These are phyloP conservation scores for Pichia sp. DNA, from an alignment of 1,139 yeast species.

Conservation along the genomic window DNA sequence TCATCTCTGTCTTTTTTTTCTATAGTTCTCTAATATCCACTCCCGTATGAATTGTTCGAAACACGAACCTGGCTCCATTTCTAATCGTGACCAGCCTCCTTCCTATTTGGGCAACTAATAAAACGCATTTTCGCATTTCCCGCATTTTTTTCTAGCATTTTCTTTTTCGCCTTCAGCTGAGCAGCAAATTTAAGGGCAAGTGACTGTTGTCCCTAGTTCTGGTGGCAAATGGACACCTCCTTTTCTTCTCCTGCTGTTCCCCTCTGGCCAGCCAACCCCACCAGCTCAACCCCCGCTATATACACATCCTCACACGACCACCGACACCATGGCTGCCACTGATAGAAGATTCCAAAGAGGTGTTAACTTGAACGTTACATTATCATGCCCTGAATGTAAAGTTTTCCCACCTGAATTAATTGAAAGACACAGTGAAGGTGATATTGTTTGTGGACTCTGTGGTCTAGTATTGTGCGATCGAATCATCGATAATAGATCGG, in stretches of 20 bases:
- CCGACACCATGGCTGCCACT: constrained; percentile 9
- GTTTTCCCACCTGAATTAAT: constrained; percentile 94
- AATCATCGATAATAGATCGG: constrained; percentile 93
- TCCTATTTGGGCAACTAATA: neutral
- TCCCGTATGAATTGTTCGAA: too few relatives aligned
- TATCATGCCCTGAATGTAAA: constrained; percentile 95
- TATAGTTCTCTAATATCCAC: neutral
- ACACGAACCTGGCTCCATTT: too few relatives aligned
- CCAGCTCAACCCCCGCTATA: too few relatives aligned
- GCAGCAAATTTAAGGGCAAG: too few relatives aligned
- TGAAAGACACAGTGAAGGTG: constrained; percentile 96
- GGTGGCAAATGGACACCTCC: too few relatives aligned
- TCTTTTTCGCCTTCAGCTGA: too few relatives aligned
- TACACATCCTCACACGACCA: too few relatives aligned
- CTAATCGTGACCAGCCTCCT: too few relatives aligned
- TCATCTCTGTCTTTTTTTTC: neutral
- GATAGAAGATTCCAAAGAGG: constrained; percentile 26
- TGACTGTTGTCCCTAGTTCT: too few relatives aligned
- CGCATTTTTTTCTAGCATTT: neutral
- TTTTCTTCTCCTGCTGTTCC: too few relatives aligned
- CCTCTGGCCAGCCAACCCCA: too few relatives aligned
- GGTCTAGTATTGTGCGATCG: constrained; percentile 92
- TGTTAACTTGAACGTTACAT: constrained; percentile 74
- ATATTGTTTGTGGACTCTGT: constrained; percentile 95
- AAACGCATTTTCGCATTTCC: neutral